These are phyloP conservation scores for Halophytophthora batemanensis DNA, from an alignment of 352 stramenopile species.

Conservation along the genomic window DNA sequence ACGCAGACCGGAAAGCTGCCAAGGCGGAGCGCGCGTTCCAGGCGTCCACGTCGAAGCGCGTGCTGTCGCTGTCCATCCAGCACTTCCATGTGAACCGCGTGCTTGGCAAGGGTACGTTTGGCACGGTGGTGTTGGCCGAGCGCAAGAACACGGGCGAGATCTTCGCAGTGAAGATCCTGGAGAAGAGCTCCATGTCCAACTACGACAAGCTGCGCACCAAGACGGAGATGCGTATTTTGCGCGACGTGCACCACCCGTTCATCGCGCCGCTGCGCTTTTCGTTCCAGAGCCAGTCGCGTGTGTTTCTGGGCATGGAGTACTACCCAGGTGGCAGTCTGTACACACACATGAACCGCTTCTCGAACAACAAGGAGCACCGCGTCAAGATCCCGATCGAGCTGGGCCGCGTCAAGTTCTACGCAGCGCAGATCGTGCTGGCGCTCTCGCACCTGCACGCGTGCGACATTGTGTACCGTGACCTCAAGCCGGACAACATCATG, in stretches of 20 bases:
- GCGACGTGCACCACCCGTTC: constrained; percentile 91
- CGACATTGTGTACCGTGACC: constrained; percentile 94
- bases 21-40: constrained; percentile 68
- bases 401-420: constrained; percentile 86
- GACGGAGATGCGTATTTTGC: constrained; percentile 89
- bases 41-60: constrained; percentile 73
- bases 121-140: constrained; percentile 87
- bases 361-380: constrained; percentile 86
- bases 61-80: constrained; percentile 86
- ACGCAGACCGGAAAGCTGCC: constrained; percentile 63
- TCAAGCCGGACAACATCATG: constrained; percentile 96
- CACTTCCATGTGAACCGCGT: constrained; percentile 95
- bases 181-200: constrained; percentile 90
- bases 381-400: constrained; percentile 84
- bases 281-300: constrained; percentile 77
- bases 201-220: constrained; percentile 93
- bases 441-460: constrained; percentile 90
- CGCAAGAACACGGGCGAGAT: constrained; percentile 85
- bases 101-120: constrained; percentile 94
- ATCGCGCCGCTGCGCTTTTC: constrained; percentile 89
- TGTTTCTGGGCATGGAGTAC: constrained; percentile 86
- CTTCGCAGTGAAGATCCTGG: constrained; percentile 92
- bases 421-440: constrained; percentile 90
- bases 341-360: constrained; percentile 92
- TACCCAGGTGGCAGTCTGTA: constrained; percentile 84